A percentile compares a stretch with the other conserved stretches of the same genome.
Evolutionary conservation across 352 stramenopile species (phyloP).

Genomic region (Phytophthora hybrid): DNA sequence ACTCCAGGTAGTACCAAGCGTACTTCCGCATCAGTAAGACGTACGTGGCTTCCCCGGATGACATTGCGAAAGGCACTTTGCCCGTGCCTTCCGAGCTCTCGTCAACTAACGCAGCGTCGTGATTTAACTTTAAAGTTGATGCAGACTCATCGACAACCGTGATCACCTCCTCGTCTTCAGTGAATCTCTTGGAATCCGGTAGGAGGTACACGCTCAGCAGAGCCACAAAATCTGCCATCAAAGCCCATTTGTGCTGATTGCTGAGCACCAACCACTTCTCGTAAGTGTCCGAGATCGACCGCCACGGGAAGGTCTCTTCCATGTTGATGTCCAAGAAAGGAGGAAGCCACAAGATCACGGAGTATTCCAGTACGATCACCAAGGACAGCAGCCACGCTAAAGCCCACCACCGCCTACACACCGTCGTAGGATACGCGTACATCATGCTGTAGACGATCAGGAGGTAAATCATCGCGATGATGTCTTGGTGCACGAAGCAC

Average conservation of each 20-base stretch:
- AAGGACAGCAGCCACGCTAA: constrained; percentile 64
- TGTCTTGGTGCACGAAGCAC: constrained; percentile 79
- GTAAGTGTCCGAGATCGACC: constrained; percentile 56
- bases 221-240: constrained; percentile 79
- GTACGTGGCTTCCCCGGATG: constrained; percentile 56
- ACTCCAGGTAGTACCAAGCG: constrained; percentile 78
- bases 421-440: constrained; percentile 63
- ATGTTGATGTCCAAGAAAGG: constrained; percentile 66
- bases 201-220: constrained; percentile 79
- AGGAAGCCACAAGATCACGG: constrained; percentile 76
- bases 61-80: constrained; percentile 15
- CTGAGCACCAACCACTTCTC: constrained; percentile 75
- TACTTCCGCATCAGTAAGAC: constrained; percentile 66
- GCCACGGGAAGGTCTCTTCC: constrained; percentile 68
- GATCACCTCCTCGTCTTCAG: constrained; percentile 39
- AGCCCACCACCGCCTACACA: constrained; percentile 67
- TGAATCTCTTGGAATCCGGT: constrained; percentile 59
- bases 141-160: constrained; percentile 42
- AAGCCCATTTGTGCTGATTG: constrained; percentile 80
- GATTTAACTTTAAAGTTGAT: constrained; percentile 17
- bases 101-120: constrained; percentile 11
- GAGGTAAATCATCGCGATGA: constrained; percentile 82
- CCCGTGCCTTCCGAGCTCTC: constrained; percentile 7
- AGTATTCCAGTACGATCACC: constrained; percentile 80
- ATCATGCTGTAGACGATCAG: constrained; percentile 86